Percentiles rank a stretch among this genome's conserved stretches.
phyloP scores from a whole-genome alignment of 352 stramenopile species.

The Globisporangium nagaii region DNA sequence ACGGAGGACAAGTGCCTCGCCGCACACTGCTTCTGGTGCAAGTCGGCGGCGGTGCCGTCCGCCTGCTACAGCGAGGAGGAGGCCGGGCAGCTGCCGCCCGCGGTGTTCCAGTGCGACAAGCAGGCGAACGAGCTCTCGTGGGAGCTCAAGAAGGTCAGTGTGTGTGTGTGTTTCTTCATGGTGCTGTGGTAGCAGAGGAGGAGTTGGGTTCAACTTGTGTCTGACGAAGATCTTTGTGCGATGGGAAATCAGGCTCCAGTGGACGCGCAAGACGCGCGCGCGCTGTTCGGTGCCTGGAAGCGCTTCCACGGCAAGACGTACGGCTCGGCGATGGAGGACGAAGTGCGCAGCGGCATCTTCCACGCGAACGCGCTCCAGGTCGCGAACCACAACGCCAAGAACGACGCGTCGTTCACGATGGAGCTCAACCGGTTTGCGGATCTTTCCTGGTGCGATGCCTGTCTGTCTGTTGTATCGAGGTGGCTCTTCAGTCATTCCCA shows the following conservation, averaged over 20 bases:
- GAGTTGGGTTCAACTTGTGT: not conserved
- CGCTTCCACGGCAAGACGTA: constrained; percentile 38
- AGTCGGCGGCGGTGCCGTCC: constrained; percentile 72
- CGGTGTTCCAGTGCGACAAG: constrained; percentile 72
- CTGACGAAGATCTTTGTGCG: not conserved
- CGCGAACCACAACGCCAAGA: constrained; percentile 51
- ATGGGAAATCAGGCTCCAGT: constrained; percentile 12
- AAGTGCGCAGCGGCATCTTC: constrained; percentile 54
- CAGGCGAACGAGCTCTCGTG: constrained; percentile 15
- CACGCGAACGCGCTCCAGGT: constrained; percentile 53
- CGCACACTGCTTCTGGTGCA: constrained; percentile 68
- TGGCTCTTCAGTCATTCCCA: too few relatives aligned
- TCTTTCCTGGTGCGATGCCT: constrained; percentile 42
- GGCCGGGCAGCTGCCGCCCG: constrained; percentile 53
- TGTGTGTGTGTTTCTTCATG: not conserved
- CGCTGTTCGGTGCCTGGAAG: constrained; percentile 58
- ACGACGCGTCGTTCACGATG: constrained; percentile 47
- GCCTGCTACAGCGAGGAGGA: constrained; percentile 72
- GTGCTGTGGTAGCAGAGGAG: not conserved
- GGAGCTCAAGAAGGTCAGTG: constrained; percentile 24
- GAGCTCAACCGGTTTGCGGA: constrained; percentile 79
- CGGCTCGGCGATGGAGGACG: constrained; percentile 35
- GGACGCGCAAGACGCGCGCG: constrained; percentile 17
- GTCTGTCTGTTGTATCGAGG: not conserved
- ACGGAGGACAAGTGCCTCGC: constrained; percentile 42